phyloP scores from a whole-genome alignment of 1,284 basidiomycete species.

The Mycena sp. region DNA sequence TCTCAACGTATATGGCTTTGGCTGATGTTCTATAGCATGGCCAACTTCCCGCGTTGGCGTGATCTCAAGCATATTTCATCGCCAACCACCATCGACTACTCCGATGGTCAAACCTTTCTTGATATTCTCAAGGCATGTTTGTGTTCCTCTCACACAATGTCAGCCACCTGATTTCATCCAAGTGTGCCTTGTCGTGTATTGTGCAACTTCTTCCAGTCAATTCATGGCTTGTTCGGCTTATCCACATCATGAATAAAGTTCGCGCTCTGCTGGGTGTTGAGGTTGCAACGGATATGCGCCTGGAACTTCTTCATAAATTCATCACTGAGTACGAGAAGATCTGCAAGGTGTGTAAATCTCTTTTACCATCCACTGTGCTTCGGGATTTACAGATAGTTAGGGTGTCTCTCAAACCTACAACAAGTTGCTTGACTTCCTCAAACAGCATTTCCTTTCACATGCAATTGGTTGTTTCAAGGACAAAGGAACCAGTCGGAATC shows the following conservation, averaged over 20 bases:
- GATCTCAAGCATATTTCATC: constrained; percentile 7
- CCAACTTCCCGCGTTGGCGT: constrained; percentile 7
- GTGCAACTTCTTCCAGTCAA: constrained; percentile 8
- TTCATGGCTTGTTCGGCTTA: constrained; percentile 8
- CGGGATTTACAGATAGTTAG: not conserved
- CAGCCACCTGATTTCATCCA: not conserved
- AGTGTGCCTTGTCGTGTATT: constrained; percentile 17
- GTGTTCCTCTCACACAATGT: too few relatives aligned
- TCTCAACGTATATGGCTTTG: too few relatives aligned
- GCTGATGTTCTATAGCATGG: too few relatives aligned
- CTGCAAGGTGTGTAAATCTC: constrained; percentile 4
- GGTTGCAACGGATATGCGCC: not conserved
- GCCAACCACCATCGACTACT: constrained; percentile 9
- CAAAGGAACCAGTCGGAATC: too few relatives aligned
- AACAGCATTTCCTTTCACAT: constrained; percentile 24
- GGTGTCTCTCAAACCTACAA: constrained; percentile 1
- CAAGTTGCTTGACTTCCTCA: constrained; percentile 17
- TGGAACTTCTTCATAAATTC: not conserved
- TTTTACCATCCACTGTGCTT: not conserved
- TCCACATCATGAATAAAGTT: constrained; percentile 9
- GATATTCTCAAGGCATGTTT: constrained; percentile 8
- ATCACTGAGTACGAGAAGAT: constrained; percentile 8
- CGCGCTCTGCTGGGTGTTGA: constrained; percentile 7
- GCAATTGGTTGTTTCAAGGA: too few relatives aligned
- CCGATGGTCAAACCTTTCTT: too few relatives aligned